Conservation (phyloP, 305 asterid genomes). For the Vinca major region DNA sequence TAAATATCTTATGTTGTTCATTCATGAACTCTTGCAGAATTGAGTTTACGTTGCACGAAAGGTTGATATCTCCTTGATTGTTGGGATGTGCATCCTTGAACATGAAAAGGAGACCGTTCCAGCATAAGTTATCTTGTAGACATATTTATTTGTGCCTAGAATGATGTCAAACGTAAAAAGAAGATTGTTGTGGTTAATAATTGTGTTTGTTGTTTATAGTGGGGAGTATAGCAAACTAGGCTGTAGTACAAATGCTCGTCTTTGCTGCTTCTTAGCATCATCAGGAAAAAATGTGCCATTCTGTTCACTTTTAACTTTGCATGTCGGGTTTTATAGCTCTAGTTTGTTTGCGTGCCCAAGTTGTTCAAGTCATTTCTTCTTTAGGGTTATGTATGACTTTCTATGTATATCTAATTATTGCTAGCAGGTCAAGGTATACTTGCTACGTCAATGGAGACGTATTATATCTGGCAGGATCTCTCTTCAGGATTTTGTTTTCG, state of each 20-base stretch:
- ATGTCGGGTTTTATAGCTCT: background rate
- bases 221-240: background rate
- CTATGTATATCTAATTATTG: constrained; percentile 11
- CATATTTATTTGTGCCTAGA: background rate
- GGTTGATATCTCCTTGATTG: background rate
- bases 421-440: constrained; percentile 58
- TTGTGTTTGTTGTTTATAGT: background rate
- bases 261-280: background rate
- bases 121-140: background rate
- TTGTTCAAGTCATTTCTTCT: background rate
- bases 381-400: background rate
- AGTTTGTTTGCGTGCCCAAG: background rate
- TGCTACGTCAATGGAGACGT: constrained; percentile 85
- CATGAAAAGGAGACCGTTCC: background rate
- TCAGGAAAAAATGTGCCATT: background rate
- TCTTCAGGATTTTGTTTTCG: constrained; percentile 85
- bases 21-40: background rate
- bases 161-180: background rate
- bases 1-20: background rate
- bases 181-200: background rate
- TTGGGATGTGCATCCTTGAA: background rate
- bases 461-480: constrained; percentile 79
- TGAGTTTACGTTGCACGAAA: background rate
- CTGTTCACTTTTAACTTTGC: background rate
- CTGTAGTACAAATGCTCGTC: background rate